A percentile compares a stretch with the other conserved stretches of the same genome.
These are phyloP conservation scores for Biscutella laevigata DNA, from an alignment of 441 rosid genomes.

Conservation along the genomic window DNA sequence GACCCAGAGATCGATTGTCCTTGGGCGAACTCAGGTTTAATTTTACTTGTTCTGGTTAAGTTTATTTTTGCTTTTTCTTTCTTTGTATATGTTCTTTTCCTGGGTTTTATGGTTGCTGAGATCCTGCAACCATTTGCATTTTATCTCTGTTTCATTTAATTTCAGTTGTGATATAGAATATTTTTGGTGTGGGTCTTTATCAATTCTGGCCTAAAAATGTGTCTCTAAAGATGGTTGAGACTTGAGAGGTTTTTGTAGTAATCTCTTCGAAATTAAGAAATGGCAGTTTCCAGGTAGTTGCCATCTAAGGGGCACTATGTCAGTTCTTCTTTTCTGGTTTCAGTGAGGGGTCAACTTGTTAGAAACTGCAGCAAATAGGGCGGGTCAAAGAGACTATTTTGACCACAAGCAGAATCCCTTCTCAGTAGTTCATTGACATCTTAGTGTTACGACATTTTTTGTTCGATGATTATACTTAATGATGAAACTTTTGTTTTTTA, in stretches of 20 bases:
- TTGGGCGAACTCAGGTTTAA: constrained; percentile 82
- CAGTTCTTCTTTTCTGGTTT: not conserved
- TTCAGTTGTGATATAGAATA: not conserved
- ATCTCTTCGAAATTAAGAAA: constrained; percentile 6
- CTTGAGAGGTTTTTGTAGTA: not conserved
- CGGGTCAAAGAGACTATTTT: not conserved
- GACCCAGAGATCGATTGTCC: constrained; percentile 95
- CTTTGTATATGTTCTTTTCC: not conserved
- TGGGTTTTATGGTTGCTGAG: too few relatives aligned
- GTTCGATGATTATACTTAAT: not conserved
- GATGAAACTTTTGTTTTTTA: constrained; percentile 20
- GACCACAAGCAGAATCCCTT: not conserved
- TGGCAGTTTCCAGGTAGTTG: not conserved
- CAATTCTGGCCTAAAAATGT: not conserved
- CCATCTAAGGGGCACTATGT: not conserved
- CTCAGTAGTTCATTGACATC: not conserved
- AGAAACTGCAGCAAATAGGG: not conserved
- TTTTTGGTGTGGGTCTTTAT: not conserved
- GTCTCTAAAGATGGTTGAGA: constrained; percentile 1
- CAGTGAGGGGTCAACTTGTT: not conserved
- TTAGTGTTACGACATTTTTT: not conserved
- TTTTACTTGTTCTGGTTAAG: constrained; percentile 3
- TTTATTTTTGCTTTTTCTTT: not conserved
- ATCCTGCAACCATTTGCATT: not conserved
- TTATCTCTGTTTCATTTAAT: not conserved